Evolutionary conservation across 1,284 basidiomycete species (phyloP), one percentile per base, ranked within the genome.

Genomic region (Naganishia sp.): DNA sequence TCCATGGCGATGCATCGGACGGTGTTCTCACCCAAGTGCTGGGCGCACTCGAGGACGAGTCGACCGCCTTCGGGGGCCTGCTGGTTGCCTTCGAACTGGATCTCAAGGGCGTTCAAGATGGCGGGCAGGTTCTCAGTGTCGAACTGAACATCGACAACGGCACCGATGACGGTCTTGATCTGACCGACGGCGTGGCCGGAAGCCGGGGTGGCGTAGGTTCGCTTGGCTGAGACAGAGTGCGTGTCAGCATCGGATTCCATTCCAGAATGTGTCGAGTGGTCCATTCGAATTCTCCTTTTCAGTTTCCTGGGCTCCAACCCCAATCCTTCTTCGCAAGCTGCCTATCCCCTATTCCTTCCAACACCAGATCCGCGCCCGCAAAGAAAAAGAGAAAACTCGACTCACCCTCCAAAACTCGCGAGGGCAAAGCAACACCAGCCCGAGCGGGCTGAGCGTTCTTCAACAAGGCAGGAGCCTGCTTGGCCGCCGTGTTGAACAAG

Each of bases 101-200:
- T 94, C 83, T 98, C 94, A 65, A 69, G 90, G 72, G 95, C 95
- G 82, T 98, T 98, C 77, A 98, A 87, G 82, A 99, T 98, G 72
- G 93, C 88, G 68, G 95, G 95, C 57, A 98, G 90, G 81, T 88
- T 84, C 72, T 93, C 92, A 63, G 86, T 85, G 72, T 92, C 90
- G 77, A 94, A 93, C 81, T 96, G 92, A 72, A 97, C 94, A 82
- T 99, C 95, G 80, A 99, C 95, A 83, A 99, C 95, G 83, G 95
- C 94, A 89, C 92, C 92, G 82, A 94, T 94, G 84, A 94, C 90
- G 73, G 90, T 92, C 85, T 95, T 95, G 78, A 95, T 90, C 63
- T 85, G 82, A 73, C 92, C 93, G 75, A 84, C 81, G 68, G 84
- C 76, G 13, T 39, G 35, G 72, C 74, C 81, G 82, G 86, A 88